Percentiles rank a stretch among this genome's conserved stretches.
These are phyloP conservation scores for Backusella morwellensis DNA, from an alignment of 192 early-diverging fungal genomes.

Conservation along the genomic window DNA sequence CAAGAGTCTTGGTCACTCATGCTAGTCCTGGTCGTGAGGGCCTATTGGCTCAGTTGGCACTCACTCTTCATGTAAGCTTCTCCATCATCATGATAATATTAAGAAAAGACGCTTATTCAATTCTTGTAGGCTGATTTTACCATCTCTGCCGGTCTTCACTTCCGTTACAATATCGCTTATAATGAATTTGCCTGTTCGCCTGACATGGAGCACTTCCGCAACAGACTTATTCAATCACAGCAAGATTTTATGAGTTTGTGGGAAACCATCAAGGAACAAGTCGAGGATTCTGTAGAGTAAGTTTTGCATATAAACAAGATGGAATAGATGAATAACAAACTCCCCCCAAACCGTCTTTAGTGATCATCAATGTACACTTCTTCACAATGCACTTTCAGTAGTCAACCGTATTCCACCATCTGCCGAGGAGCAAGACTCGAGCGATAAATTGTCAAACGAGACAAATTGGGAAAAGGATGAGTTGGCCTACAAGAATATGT, in stretches of 20 bases:
- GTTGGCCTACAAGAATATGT: conserved; percentile 58
- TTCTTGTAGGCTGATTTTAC: conserved; percentile 58
- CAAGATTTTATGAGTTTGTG: conserved; percentile 52
- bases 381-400: conserved; percentile 52
- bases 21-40: conserved; percentile 61
- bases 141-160: conserved; percentile 60
- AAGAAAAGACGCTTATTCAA: neutral
- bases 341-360: conserved; percentile 18
- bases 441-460: neutral
- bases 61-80: conserved; percentile 45
- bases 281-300: conserved; percentile 54
- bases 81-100: neutral
- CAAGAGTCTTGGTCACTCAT: conserved; percentile 54
- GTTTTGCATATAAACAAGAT: neutral
- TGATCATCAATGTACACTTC: conserved; percentile 43
- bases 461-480: conserved; percentile 42
- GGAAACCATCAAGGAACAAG: conserved; percentile 53
- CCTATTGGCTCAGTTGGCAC: conserved; percentile 52
- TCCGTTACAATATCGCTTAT: conserved; percentile 59
- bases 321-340: no score
- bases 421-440: conserved; percentile 29
- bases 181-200: conserved; percentile 58
- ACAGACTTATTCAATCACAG: conserved; percentile 48
- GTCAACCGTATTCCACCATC: conserved; percentile 50
- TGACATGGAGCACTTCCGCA: conserved; percentile 52